phyloP scores from a whole-genome alignment of 2,329 filamentous ascomycete genomes.

The Bipolaris victoriae region DNA sequence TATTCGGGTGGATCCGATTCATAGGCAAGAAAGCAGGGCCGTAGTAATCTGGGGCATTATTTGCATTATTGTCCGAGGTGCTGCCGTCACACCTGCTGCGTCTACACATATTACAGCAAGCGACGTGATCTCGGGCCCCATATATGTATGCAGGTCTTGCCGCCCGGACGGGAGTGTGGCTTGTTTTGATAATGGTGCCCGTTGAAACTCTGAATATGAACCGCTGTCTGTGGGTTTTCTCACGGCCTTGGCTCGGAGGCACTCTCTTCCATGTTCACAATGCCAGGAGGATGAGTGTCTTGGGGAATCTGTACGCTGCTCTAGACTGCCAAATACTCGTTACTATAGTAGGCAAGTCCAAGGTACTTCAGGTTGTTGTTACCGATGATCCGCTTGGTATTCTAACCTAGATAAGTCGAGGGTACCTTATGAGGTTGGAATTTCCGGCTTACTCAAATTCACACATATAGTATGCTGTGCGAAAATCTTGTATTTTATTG shows the following conservation, averaged over 20 bases:
- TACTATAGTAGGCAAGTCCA: not conserved
- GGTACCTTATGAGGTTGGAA: not conserved
- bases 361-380: not conserved
- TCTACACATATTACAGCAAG: not conserved
- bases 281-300: not conserved
- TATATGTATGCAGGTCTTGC: not conserved
- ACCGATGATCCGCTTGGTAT: not conserved
- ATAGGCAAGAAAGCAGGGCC: not conserved
- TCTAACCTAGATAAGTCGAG: not conserved
- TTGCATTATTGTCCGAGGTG: constrained; percentile 1
- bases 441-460: not conserved
- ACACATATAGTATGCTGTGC: not conserved
- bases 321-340: not conserved
- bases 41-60: not conserved
- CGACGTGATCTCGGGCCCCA: not conserved
- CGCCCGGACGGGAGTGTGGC: not conserved
- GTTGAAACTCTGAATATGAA: not conserved
- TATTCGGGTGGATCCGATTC: not conserved
- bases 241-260: not conserved
- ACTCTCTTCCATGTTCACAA: not conserved
- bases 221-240: not conserved
- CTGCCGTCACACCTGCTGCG: not conserved
- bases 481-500: too few relatives aligned
- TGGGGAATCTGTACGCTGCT: not conserved
- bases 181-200: not conserved